phyloP scores from a whole-genome alignment of 139 green algal species.

The Auxenochlorella pyrenoidosa region DNA sequence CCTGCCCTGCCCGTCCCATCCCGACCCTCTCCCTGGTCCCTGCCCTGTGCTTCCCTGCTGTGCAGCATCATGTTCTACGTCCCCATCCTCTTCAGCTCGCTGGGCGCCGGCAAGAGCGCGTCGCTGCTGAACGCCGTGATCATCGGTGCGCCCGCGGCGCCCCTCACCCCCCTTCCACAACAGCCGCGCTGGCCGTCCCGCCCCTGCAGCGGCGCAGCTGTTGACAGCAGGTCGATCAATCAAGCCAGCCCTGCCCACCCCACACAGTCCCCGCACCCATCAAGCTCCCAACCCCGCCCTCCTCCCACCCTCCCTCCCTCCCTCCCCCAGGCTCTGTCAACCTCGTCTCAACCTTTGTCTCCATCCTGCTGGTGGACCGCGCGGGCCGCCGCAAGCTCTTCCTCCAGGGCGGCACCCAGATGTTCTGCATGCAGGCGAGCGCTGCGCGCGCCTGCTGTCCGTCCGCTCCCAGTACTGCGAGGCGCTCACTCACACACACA shows the following conservation, averaged over 20 bases:
- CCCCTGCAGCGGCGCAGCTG: no score
- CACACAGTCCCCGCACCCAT: no score
- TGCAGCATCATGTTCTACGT: slow-evolving; percentile 66
- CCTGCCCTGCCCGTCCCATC: background rate
- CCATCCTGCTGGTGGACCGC: slow-evolving; percentile 66
- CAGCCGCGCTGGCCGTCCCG: no score
- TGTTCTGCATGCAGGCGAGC: slow-evolving; percentile 58
- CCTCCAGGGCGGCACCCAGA: slow-evolving; percentile 70
- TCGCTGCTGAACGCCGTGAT: slow-evolving; percentile 69
- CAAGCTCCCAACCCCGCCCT: background rate
- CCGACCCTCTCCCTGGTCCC: background rate
- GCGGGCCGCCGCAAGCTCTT: slow-evolving; percentile 63
- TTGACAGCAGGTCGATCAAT: no score
- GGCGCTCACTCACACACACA: no score
- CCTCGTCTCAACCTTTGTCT: slow-evolving; percentile 63
- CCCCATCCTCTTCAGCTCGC: slow-evolving; percentile 58
- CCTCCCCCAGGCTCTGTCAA: slow-evolving; percentile 35
- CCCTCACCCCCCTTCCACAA: no score
- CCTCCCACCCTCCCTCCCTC: no score
- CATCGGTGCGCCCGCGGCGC: slow-evolving; percentile 31
- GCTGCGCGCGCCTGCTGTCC: background rate
- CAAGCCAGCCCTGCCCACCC: no score
- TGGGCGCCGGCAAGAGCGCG: slow-evolving; percentile 34
- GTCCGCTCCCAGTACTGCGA: no score
- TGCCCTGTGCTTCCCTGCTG: background rate